These are phyloP conservation scores for Kwoniella dejecticola DNA, from an alignment of 768 basidiomycete species.

Conservation along the genomic window DNA sequence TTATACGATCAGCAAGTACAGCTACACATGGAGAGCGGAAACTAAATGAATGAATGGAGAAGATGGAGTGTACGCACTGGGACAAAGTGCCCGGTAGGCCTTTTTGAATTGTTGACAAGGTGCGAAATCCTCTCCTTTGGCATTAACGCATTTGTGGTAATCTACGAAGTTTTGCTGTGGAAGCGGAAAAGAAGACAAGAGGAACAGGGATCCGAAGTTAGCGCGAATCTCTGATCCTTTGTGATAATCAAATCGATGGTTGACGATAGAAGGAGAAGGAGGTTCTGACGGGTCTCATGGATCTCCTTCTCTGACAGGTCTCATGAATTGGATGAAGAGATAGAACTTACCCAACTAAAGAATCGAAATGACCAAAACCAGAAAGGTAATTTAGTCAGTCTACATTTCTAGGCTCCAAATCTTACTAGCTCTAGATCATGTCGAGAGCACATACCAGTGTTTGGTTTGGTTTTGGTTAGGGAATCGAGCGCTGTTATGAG, in stretches of 20 bases:
- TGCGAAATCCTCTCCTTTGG: constrained; percentile 97
- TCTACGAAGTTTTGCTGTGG: constrained; percentile 91
- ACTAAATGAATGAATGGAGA: neutral
- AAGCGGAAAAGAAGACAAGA: too few species aligned
- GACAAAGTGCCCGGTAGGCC: constrained; percentile 94
- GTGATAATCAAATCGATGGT: neutral
- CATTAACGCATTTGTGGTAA: constrained; percentile 95
- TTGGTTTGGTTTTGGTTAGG: constrained; percentile 77
- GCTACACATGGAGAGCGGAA: too few species aligned
- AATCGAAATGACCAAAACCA: neutral
- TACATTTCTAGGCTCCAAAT: neutral
- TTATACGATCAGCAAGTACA: too few species aligned
- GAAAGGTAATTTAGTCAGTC: neutral
- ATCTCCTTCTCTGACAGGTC: too few species aligned
- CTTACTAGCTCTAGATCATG: neutral
- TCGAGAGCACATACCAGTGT: constrained; percentile 71
- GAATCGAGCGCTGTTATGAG: constrained; percentile 48
- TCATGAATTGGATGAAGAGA: too few species aligned
- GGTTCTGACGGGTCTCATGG: neutral
- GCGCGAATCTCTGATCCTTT: too few species aligned
- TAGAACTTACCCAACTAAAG: constrained; percentile 8
- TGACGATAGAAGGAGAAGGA: neutral
- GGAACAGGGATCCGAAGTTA: too few species aligned
- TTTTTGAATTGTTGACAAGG: constrained; percentile 98
- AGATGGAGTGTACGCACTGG: constrained; percentile 69